Evolutionary conservation across 257 asterid species (phyloP), one percentile per base, ranked within the genome.

Genomic region (Forsythia suspensa): DNA sequence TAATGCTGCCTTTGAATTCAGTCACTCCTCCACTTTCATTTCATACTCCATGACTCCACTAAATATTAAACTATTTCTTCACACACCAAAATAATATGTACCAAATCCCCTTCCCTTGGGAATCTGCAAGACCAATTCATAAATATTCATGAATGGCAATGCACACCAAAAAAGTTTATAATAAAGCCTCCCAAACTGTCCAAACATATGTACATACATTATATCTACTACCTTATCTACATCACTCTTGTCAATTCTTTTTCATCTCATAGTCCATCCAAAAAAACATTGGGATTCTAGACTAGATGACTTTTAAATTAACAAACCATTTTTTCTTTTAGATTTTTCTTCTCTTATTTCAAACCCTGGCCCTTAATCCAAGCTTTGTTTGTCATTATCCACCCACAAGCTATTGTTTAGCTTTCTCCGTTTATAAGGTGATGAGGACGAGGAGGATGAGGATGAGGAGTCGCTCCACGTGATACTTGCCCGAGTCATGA

Each of bases 21-120:
- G 74, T 82, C 91, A 78, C 88, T 76, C 70, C 46, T 73, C 84
- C 89, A 81, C 85, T 76, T 3, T 46, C 74, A 39, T 79, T 67
- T 43, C 82, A 78, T 74, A 77, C 77, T 71, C 86, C 75, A 82
- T 77, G 73, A 81, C 89, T 82, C 91, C 93, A 90, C 90, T 87
- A 82, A 21, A 34, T 70, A 69, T 80, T 76, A 82, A 72, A 74
- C 63, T 70, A 80, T 75, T n/a, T 59, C 61, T 59, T 75, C 75
- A 82, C 91, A 74, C 89, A 55, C 87, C 80, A 84, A 86, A 78
- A 84, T 65, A 79, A 79, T 79, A 86, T 90, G 90, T 90, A 86
- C 96, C 88, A 87, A 84, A 85, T 72, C 91, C 91, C 90, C 79
- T 79, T 81, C 89, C 92, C 90, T 87, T 74, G 97, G 99, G 98